Percentiles rank a stretch among this genome's conserved stretches.
Conservation (phyloP, 176 grass and related monocot genomes). For the Paspalum vaginatum region DNA sequence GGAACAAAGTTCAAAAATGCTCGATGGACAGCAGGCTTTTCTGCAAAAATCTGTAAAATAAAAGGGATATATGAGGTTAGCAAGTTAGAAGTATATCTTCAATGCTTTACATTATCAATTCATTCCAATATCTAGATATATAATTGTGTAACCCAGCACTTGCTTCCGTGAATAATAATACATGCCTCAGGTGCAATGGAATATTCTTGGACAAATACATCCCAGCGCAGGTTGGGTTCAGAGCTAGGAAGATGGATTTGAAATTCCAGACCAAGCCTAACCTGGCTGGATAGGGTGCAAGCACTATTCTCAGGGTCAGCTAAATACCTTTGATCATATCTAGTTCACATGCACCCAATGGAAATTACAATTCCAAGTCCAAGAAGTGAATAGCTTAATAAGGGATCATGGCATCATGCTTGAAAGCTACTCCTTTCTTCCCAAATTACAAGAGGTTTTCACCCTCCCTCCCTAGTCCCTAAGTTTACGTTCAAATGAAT, state of each 20-base stretch:
- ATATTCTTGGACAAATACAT: background rate
- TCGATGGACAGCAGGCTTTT: slow-evolving; percentile 94
- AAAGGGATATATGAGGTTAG: slow-evolving; percentile 4
- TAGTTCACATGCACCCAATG: background rate
- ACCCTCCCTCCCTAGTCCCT: too few relatives aligned
- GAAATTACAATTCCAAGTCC: slow-evolving; percentile 23
- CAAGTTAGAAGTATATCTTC: slow-evolving; percentile 16
- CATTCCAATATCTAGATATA: slow-evolving; percentile 20
- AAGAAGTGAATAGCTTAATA: background rate
- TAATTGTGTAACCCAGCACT: slow-evolving; percentile 17
- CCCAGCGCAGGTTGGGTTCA: slow-evolving; percentile 8
- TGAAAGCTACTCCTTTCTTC: background rate
- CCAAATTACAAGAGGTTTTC: too few relatives aligned
- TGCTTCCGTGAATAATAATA: slow-evolving; percentile 19
- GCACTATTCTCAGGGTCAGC: background rate
- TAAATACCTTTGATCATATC: background rate
- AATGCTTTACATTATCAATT: background rate
- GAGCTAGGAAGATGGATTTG: background rate
- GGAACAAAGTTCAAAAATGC: slow-evolving; percentile 92
- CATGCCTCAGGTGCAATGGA: background rate
- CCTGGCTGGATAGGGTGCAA: slow-evolving; percentile 4
- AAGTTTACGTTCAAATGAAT: too few relatives aligned
- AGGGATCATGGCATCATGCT: background rate
- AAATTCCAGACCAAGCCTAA: background rate
- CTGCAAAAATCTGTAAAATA: slow-evolving; percentile 89